Percentiles rank a stretch among this genome's conserved stretches.
These are phyloP conservation scores for Geranomyces michiganensis DNA, from an alignment of 192 early-diverging fungal genomes.

Conservation along the genomic window DNA sequence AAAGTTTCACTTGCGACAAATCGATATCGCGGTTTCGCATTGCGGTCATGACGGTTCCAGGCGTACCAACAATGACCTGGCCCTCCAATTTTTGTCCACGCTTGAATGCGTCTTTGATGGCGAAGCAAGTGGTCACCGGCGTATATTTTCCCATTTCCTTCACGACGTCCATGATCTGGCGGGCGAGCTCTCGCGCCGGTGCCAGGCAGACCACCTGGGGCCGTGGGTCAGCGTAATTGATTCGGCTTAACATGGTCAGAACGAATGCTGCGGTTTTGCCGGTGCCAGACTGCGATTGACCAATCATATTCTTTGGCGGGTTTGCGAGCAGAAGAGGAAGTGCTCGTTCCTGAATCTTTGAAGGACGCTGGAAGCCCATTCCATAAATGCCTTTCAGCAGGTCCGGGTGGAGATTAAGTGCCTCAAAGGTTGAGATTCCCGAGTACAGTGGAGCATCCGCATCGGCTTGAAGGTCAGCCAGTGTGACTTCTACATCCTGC, in stretches of 20 bases:
- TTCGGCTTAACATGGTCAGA: slow-evolving; percentile 86
- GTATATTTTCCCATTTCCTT: slow-evolving; percentile 92
- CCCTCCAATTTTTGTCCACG: slow-evolving; percentile 66
- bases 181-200: slow-evolving; percentile 90
- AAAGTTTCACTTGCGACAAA: slow-evolving; percentile 67
- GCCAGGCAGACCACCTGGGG: slow-evolving; percentile 89
- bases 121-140: slow-evolving; percentile 69
- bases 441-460: slow-evolving; percentile 77
- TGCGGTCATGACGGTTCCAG: slow-evolving; percentile 85
- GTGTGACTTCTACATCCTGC: slow-evolving; percentile 63
- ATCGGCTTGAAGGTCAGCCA: slow-evolving; percentile 69
- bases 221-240: slow-evolving; percentile 67
- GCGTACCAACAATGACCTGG: slow-evolving; percentile 92
- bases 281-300: slow-evolving; percentile 97
- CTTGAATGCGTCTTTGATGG: slow-evolving; percentile 72
- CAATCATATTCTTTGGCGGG: slow-evolving; percentile 96
- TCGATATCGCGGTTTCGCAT: slow-evolving; percentile 68
- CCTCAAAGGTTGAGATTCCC: slow-evolving; percentile 68
- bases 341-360: slow-evolving; percentile 94
- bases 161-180: slow-evolving; percentile 92
- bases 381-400: slow-evolving; percentile 91
- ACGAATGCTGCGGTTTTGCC: slow-evolving; percentile 98
- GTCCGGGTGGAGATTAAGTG: slow-evolving; percentile 61
- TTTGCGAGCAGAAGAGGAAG: slow-evolving; percentile 83
- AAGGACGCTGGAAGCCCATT: slow-evolving; percentile 91